phyloP scores from a whole-genome alignment of 345 rosid species.

The Corymbia maculata region DNA sequence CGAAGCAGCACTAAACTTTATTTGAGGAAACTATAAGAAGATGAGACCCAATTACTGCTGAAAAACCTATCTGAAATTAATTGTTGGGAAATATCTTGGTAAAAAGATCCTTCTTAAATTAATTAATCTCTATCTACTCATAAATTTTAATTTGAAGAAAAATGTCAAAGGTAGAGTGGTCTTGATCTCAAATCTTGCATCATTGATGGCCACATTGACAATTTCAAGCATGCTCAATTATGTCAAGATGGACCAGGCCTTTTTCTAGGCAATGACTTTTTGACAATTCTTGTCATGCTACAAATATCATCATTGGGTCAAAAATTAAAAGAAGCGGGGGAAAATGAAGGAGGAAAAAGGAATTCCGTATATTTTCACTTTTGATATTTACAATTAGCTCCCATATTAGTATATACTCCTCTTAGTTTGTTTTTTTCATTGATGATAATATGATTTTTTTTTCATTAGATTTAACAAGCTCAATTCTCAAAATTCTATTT shows the following conservation, averaged over 20 bases:
- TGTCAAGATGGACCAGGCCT: not conserved
- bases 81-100: not conserved
- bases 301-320: not conserved
- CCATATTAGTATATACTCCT: not conserved
- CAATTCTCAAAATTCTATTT: too few relatives aligned
- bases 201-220: not conserved
- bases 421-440: not conserved
- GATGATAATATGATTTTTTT: not conserved
- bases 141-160: not conserved
- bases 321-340: not conserved
- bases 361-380: not conserved
- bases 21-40: not conserved
- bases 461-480: too few relatives aligned
- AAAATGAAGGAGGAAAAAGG: not conserved
- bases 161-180: not conserved
- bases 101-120: not conserved
- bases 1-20: not conserved
- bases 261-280: not conserved
- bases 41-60: too few relatives aligned
- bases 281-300: not conserved
- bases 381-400: not conserved
- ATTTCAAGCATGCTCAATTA: not conserved
- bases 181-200: not conserved
- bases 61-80: not conserved
- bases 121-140: not conserved